A percentile compares a stretch with the other conserved stretches of the same genome.
Evolutionary conservation across 108 stramenopile genomes (phyloP).

Genomic region (Stephanodiscus minutulus): DNA sequence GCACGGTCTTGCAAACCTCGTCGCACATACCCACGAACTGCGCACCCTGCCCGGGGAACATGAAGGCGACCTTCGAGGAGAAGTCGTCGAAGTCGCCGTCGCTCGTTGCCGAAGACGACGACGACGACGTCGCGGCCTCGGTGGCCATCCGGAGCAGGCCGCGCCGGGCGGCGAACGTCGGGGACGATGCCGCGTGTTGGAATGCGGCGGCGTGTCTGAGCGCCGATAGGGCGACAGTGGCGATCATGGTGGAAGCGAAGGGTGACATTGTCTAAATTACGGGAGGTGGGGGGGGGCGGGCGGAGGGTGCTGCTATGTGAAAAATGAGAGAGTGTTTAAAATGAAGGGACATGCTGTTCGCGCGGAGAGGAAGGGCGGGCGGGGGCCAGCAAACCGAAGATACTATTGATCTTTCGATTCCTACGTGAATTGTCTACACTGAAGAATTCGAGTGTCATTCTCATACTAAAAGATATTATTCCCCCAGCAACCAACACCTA

Average conservation of each 20-base stretch:
- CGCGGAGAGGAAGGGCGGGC: too few relatives aligned
- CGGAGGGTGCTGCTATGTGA: background rate
- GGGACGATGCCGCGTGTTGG: conserved; percentile 46
- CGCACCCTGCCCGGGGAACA: conserved; percentile 97
- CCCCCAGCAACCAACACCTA: too few relatives aligned
- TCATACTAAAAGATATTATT: too few relatives aligned
- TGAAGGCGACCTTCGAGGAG: conserved; percentile 85
- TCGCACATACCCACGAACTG: conserved; percentile 92
- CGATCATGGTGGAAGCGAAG: conserved; percentile 38
- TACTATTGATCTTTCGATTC: too few relatives aligned
- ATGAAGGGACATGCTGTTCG: too few relatives aligned
- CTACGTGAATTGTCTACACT: too few relatives aligned
- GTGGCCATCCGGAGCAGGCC: background rate
- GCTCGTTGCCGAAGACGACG: conserved; percentile 47
- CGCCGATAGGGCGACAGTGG: conserved; percentile 38
- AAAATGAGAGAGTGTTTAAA: too few relatives aligned
- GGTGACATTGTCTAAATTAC: conserved; percentile 25
- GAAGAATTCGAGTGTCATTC: too few relatives aligned
- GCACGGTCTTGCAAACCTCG: conserved; percentile 81
- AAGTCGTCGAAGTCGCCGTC: conserved; percentile 90
- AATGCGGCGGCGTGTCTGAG: conserved; percentile 56
- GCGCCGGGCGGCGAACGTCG: conserved; percentile 49
- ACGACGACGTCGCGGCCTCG: conserved; percentile 22
- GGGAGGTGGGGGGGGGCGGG: background rate
- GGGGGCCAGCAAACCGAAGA: too few relatives aligned